Conservation (phyloP, 495 filamentous ascomycete genomes). For the Geoglossum glabrum region DNA sequence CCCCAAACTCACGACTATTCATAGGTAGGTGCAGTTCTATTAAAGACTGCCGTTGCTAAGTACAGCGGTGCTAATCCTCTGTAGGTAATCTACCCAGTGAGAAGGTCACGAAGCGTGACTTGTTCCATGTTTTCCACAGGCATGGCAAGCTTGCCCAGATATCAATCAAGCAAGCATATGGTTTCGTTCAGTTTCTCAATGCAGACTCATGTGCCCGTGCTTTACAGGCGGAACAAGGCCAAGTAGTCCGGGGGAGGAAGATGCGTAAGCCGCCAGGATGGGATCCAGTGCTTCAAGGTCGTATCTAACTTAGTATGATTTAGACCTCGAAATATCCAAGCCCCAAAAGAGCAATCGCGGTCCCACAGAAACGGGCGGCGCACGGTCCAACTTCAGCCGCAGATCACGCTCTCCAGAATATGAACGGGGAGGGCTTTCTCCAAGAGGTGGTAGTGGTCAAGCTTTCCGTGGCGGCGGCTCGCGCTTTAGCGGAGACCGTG, state of each 20-base stretch:
- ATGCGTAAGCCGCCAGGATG: constrained; percentile 56
- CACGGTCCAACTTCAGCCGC: constrained; percentile 23
- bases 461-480: constrained; percentile 11
- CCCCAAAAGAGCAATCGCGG: constrained; percentile 59
- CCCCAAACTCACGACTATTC: constrained; percentile 66
- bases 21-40: constrained; percentile 44
- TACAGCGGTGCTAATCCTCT: neutral
- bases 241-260: constrained; percentile 57
- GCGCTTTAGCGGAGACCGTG: constrained; percentile 17
- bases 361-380: constrained; percentile 18
- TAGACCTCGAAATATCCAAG: constrained; percentile 89
- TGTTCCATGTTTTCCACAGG: constrained; percentile 72
- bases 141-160: constrained; percentile 86
- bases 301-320: neutral
- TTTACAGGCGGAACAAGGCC: constrained; percentile 56
- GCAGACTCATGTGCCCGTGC: constrained; percentile 49
- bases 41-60: neutral
- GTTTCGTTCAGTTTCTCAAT: constrained; percentile 87
- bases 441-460: neutral
- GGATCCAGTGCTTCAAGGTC: neutral
- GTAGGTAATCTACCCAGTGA: constrained; percentile 86
- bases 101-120: constrained; percentile 77
- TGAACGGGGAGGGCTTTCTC: constrained; percentile 16
- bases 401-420: constrained; percentile 59
- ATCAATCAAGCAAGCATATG: constrained; percentile 91